Base-by-base conservation (phyloP, 768 basidiomycete genomes). In the Pleurotus tuoliensis region DNA sequence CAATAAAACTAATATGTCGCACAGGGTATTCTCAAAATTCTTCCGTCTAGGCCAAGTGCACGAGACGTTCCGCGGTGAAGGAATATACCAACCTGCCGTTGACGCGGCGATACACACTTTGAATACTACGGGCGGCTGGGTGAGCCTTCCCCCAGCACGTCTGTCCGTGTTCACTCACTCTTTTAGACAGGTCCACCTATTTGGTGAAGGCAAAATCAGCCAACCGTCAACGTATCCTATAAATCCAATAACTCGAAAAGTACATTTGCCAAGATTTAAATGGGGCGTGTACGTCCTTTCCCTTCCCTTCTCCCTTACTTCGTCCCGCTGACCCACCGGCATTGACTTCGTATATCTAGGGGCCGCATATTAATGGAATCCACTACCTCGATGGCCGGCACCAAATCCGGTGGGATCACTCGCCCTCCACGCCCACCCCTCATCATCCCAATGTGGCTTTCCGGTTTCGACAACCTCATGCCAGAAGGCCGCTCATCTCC, bases 371-470 rank as follows among this genome's bases (percentile, higher is more conserved):
- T 98, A 44, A 94, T 80, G 74, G 79, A 81, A 63, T 66, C 76
- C 5, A 63, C 67, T 12, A 4, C 30, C 30, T 34, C 30, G 30
- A 34, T 11, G 11, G 0, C 30, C 30, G 2, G 30, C 30, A 34
- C 30, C 30, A 34, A 8, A 34, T 34, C 30, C 2, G 1, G 11
- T 34, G 11, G 30, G 30, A 9, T 11, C 30, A 3, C 30, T 34
- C 4, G 4, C 27, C 3, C 9, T 34, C 30, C 8, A 4, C 61
- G 74, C n/a, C 79, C 83, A 44, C 95, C 95, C 2, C 69, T 85
- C 18, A 83, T 97, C 57, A 87, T 98, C 59, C 95, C 95, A 2
- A 90, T 97, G 80, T 98, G 93, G 93, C 75, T 98, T 11, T 87
- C 89, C n/a, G 79, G 79, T 34, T 97, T 95, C 61, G 91, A 98